Percentiles rank a stretch among this genome's conserved stretches.
phyloP scores from a whole-genome alignment of 257 asterid genomes.

The Lycium barbarum region DNA sequence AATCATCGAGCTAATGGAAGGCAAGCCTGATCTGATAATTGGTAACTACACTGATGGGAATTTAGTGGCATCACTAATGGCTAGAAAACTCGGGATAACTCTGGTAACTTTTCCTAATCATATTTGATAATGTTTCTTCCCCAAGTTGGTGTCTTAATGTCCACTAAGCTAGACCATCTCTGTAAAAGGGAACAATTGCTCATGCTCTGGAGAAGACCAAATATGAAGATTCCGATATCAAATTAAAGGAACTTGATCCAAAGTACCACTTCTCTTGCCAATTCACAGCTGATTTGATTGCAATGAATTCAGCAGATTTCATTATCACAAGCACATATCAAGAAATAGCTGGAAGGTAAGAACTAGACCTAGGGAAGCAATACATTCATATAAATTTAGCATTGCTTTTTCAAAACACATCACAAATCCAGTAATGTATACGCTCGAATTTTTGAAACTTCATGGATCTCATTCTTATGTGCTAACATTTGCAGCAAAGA shows the following conservation, averaged over 20 bases:
- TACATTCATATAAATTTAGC: background rate
- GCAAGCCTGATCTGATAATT: conserved; percentile 83
- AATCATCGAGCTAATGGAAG: conserved; percentile 80
- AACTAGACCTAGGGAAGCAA: background rate
- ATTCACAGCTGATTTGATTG: conserved; percentile 87
- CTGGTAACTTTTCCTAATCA: conserved; percentile 53
- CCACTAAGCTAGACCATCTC: conserved; percentile 25
- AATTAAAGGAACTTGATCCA: conserved; percentile 79
- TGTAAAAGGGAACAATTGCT: conserved; percentile 81
- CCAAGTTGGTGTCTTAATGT: background rate
- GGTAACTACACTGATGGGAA: conserved; percentile 96
- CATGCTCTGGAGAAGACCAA: conserved; percentile 96
- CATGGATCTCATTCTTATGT: conserved; percentile 1
- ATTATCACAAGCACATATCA: conserved; percentile 92
- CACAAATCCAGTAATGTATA: background rate
- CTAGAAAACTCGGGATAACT: conserved; percentile 88
- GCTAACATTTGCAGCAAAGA: conserved; percentile 70
- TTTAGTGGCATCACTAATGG: conserved; percentile 91
- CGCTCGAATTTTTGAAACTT: background rate
- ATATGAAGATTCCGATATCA: conserved; percentile 89
- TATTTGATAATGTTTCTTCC: background rate
- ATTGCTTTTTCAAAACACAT: background rate
- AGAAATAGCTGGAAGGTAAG: conserved; percentile 94
- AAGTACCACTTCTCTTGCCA: conserved; percentile 92
- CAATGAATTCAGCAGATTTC: conserved; percentile 92